Evolutionary conservation across 768 basidiomycete species (phyloP).

Genomic region (Auricularia cornea): DNA sequence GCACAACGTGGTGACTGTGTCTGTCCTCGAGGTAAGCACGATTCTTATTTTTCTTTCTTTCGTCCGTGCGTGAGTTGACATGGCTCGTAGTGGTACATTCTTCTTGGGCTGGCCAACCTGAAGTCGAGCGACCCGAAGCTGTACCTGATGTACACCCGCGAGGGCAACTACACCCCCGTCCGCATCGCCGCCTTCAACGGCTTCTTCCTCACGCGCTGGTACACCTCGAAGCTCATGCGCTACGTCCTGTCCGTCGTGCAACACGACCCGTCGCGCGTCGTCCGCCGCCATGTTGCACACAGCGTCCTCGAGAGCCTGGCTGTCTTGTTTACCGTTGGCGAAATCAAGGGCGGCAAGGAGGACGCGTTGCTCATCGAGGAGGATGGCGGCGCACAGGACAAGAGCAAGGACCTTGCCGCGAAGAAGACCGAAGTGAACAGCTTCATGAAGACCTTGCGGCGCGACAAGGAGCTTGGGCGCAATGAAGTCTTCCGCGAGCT

Average conservation of each 20-base stretch:
- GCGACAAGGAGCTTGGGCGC: slow-evolving; percentile 79
- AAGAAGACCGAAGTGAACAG: slow-evolving; percentile 78
- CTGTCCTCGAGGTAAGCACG: slow-evolving; percentile 72
- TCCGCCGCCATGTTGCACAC: slow-evolving; percentile 83
- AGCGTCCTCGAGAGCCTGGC: slow-evolving; percentile 82
- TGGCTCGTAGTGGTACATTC: slow-evolving; percentile 61
- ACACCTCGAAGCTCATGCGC: slow-evolving; percentile 71
- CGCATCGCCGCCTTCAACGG: slow-evolving; percentile 92
- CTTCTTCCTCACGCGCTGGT: slow-evolving; percentile 78
- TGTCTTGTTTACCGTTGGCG: slow-evolving; percentile 79
- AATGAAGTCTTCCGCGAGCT: slow-evolving; percentile 71
- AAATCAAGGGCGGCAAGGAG: slow-evolving; percentile 69
- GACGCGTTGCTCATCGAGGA: slow-evolving; percentile 79
- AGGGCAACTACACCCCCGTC: slow-evolving; percentile 90
- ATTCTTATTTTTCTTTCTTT: neutral
- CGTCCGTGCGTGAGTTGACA: slow-evolving; percentile 8
- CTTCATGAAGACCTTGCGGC: slow-evolving; percentile 80
- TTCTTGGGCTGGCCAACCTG: slow-evolving; percentile 67
- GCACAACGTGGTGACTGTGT: slow-evolving; percentile 88
- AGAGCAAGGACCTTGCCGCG: slow-evolving; percentile 46
- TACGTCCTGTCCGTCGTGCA: slow-evolving; percentile 84
- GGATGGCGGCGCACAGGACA: slow-evolving; percentile 66
- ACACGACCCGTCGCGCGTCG: slow-evolving; percentile 70
- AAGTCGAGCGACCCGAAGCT: slow-evolving; percentile 66
- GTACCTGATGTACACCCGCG: slow-evolving; percentile 85